Evolutionary conservation across 768 basidiomycete genomes (phyloP), one percentile per base, ranked within the genome.

Genomic region (Amanita pseudoporphyria): DNA sequence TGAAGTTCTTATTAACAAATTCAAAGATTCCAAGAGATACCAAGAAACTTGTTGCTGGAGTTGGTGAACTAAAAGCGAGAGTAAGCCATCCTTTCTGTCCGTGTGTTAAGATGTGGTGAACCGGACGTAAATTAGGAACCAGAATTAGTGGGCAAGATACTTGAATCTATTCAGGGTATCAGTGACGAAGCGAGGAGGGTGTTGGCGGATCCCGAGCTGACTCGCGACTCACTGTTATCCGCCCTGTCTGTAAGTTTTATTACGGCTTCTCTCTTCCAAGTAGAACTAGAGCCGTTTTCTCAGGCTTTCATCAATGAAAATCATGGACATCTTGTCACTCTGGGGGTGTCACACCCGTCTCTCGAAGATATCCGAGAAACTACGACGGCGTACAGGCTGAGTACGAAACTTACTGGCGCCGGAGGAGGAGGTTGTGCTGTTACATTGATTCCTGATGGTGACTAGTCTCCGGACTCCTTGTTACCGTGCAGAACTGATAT

Each of bases 381-480:
- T 56, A 89, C 92, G 0, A 71, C 74, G 9, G 60, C 82, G 6
- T 87, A 84, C 67, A 67, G 69, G 9, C 71, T 98, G 42, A 81
- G 81, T 58, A 93, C 92, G n/a, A 96, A 97, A 70, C 68, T 99
- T 50, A 99, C 96, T 6, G 96, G 96, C 36, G 95, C 96, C 6
- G 96, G 96, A 26, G 96, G 96, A 35, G 96, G 96, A 21, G 96
- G 96, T n/a, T 98, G 96, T 61, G 84, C 93, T 4, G 91, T 98
- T 26, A 95, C 94, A 10, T 77, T 98, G 31, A 75, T 99, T 45
- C 96, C 96, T 45, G 93, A 97, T 68, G 79, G 95, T 94, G 57
- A 56, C 83, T 68, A 1, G 31, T 44, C 35, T 22, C 30, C 32
- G 40, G 19, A 46, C 24, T 36, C 22, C 45, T 45, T 47, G n/a